phyloP scores from a whole-genome alignment of 768 basidiomycete genomes.

The Boletus sp. region DNA sequence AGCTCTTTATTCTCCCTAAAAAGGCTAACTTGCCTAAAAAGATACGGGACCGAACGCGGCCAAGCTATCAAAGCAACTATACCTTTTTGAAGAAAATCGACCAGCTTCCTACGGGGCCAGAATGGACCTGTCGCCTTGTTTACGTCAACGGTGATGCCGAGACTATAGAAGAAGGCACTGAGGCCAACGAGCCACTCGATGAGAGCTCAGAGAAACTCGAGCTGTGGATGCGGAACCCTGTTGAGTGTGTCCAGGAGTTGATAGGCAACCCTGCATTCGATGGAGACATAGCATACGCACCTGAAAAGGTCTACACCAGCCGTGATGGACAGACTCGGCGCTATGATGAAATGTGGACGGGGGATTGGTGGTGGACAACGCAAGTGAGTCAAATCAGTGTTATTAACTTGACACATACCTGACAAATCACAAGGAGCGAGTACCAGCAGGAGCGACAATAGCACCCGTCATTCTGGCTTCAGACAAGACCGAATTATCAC shows the following conservation, averaged over 20 bases:
- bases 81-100: not conserved
- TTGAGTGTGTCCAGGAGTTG: not conserved
- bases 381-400: not conserved
- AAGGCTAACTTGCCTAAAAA: not conserved
- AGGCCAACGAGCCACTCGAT: not conserved
- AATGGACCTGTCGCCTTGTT: not conserved
- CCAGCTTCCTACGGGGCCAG: not conserved
- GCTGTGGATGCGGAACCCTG: not conserved
- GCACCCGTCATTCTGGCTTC: too few relatives aligned
- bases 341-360: not conserved
- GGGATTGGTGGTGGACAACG: not conserved
- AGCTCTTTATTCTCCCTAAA: too few relatives aligned
- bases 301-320: not conserved
- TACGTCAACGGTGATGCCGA: not conserved
- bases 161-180: not conserved
- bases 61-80: not conserved
- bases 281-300: not conserved
- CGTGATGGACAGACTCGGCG: rapidly evolving
- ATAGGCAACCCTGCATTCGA: not conserved
- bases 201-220: not conserved
- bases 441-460: too few relatives aligned
- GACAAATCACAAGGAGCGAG: not conserved
- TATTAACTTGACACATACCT: not conserved
- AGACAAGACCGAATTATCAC: too few relatives aligned
- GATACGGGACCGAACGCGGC: not conserved